These are phyloP conservation scores for Scleroderma citrinum DNA, from an alignment of 768 basidiomycete genomes.

Conservation along the genomic window DNA sequence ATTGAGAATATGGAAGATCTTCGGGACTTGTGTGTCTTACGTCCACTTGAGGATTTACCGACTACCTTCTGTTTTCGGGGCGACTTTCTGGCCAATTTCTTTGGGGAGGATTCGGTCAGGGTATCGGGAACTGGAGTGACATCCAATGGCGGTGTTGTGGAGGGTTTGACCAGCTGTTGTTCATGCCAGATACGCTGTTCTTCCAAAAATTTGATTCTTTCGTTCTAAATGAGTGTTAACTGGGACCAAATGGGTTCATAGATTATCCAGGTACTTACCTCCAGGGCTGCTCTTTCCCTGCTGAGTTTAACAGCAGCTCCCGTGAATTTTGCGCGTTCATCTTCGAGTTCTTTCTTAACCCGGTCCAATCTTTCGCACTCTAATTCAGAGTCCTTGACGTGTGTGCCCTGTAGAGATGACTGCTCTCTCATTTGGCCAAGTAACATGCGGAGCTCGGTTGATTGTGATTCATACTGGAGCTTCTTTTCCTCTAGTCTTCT, in stretches of 20 bases:
- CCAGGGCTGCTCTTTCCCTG: slow-evolving; percentile 57
- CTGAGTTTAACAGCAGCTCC: slow-evolving; percentile 59
- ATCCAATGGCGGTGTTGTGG: slow-evolving; percentile 17
- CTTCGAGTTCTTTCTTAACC: slow-evolving; percentile 52
- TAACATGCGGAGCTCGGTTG: slow-evolving; percentile 44
- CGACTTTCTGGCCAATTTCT: slow-evolving; percentile 40
- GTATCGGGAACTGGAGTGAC: neutral
- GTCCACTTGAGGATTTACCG: slow-evolving; percentile 38
- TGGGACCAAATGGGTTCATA: neutral
- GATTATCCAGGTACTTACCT: slow-evolving; percentile 41
- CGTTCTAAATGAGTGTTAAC: slow-evolving; percentile 38
- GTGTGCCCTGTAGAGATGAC: slow-evolving; percentile 43
- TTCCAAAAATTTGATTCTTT: slow-evolving; percentile 54
- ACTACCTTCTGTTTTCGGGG: slow-evolving; percentile 41
- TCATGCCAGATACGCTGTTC: slow-evolving; percentile 74
- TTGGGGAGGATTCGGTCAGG: slow-evolving; percentile 24
- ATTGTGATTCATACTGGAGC: slow-evolving; percentile 37
- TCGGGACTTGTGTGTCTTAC: slow-evolving; percentile 43
- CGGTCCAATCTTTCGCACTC: slow-evolving; percentile 49
- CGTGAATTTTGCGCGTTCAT: slow-evolving; percentile 58
- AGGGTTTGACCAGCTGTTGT: slow-evolving; percentile 48
- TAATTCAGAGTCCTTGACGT: slow-evolving; percentile 43
- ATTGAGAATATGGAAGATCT: slow-evolving; percentile 39
- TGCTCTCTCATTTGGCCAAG: slow-evolving; percentile 50
- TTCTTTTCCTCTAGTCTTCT: slow-evolving; percentile 39